Base-by-base conservation (phyloP, 2,329 filamentous ascomycete genomes). In the Aspergillus japonicus region DNA sequence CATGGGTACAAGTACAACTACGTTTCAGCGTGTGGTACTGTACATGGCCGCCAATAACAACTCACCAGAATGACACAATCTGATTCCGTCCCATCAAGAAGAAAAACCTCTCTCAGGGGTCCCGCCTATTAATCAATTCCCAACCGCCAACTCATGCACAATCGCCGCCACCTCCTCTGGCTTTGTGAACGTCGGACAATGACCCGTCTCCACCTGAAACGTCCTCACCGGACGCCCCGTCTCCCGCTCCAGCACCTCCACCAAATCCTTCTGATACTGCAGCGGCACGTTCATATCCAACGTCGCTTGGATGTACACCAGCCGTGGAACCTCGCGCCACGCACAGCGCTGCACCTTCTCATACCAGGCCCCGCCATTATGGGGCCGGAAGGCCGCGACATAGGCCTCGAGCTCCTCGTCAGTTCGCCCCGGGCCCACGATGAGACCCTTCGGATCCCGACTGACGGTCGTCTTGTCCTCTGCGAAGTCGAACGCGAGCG, bases 321-420 rank as follows among this genome's bases (percentile, higher is more conserved):
- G 26, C 33, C 33, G 33, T 8, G 52, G 52, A 1, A 61, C 53
- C 4, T 59, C 56, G 24, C 42, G 47, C 59, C 58, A 55, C 2
- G 48, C 58, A 16, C 19, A 39, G 2, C 26, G 47, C 14, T 54
- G 6, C 5, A 57, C 26, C 1, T 35, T n/a, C 47, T 58, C 50
- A 51, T 56, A 56, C 51, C 57, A 49, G 6, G 23, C 42, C 23
- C 33, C 50, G 14, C 61, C 58, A 33, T 62, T 62, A 55, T 58
- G 60, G n/a, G 51, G 48, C 51, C n/a, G 16, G 7, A 60, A 29
- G 6, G 39, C 23, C 2, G 44, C 50, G 24, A 60, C 3, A 4
- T 58, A 58, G 19, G 50, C 51, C 14, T 62, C 55, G 4, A 31
- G 11, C 29, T 58, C 48, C 11, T 47, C 47, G 3, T 50, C 49